Evolutionary conservation across 495 filamentous ascomycete genomes (phyloP).

Genomic region (Aspergillus leporis): DNA sequence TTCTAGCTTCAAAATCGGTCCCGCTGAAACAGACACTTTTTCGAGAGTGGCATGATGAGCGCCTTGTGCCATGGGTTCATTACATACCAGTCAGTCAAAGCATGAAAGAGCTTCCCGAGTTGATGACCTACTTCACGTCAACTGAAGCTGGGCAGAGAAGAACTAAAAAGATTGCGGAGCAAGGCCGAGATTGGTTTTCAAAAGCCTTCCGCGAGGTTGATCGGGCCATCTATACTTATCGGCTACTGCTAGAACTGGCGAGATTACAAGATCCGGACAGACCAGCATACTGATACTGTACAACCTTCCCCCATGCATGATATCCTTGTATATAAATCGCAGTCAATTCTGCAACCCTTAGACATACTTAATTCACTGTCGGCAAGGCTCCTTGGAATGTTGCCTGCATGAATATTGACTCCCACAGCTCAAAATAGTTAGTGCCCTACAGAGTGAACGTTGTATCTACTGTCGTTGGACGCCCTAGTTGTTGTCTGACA

Average conservation of each 20-base stretch:
- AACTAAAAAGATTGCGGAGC: constrained; percentile 41
- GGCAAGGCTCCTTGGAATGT: too few species aligned
- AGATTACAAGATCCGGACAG: constrained; percentile 28
- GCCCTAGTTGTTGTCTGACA: too few species aligned
- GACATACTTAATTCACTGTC: too few species aligned
- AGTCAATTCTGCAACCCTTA: too few species aligned
- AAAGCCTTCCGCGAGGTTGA: constrained; percentile 39
- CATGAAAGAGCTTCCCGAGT: constrained; percentile 48
- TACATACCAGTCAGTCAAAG: constrained; percentile 49
- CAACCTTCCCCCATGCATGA: too few species aligned
- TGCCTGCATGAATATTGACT: too few species aligned
- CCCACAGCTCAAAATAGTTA: too few species aligned
- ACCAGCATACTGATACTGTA: too few species aligned
- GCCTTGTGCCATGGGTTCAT: constrained; percentile 56
- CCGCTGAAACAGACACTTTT: constrained; percentile 52
- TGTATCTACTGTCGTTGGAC: too few species aligned
- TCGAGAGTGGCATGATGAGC: constrained; percentile 60
- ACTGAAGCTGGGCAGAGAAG: constrained; percentile 31
- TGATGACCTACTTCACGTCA: constrained; percentile 38
- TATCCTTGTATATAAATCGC: too few species aligned
- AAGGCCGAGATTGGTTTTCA: constrained; percentile 42
- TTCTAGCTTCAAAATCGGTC: constrained; percentile 41
- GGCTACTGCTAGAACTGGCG: constrained; percentile 45
- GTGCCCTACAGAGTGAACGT: too few species aligned
- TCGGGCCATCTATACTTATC: constrained; percentile 38